Base-by-base conservation (phyloP, 345 rosid genomes). In the Eucalyptus marginata region DNA sequence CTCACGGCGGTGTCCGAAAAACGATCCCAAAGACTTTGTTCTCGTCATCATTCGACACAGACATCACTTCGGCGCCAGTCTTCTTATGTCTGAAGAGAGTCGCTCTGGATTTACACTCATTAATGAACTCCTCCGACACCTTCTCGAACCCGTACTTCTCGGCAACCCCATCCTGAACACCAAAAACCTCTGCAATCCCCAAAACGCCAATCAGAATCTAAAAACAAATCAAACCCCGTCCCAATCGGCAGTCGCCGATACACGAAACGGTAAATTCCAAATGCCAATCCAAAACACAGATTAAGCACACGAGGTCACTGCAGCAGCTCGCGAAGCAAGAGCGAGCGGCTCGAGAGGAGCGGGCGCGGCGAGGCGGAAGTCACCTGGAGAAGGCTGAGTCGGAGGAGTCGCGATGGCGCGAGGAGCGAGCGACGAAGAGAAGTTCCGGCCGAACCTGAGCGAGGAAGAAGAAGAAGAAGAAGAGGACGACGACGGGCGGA, bases 1-100 rank as follows among this genome's bases (percentile, higher is more conserved):
- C 99, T 94, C 92, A 96, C 96, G 99, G 99, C 5, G 99, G 99
- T 44, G 99, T 98, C 71, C 99, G 96, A 80, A 96, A 90, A 88
- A 96, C 96, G 91, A 96, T 92, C 84, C 99, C 99, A 8, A 95
- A 96, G 88, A 95, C 99, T 93, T 96, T 96, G 91, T 96, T 96
- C 95, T 96, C 98, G 66, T 96, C 99, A 27, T 94, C 95, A 46
- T 98, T 98, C 13, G 98, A 95, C 85, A 98, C 98, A 54, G 99
- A 97, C 97, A 96, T 96, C 79, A 98, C 94, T 91, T 98, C 97
- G 15, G 97, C 94, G 43, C 99, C 99, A 7, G 99, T 96, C 92
- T 95, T 97, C 94, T 95, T 98, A 91, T 98, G 99, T 89, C 92
- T 96, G 91, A 95, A 96, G 29, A 98, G 96, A 84, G 93, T 92